These are phyloP conservation scores for Vickermania ingenoplastis DNA, from an alignment of 208 protist genomes.

Conservation along the genomic window DNA sequence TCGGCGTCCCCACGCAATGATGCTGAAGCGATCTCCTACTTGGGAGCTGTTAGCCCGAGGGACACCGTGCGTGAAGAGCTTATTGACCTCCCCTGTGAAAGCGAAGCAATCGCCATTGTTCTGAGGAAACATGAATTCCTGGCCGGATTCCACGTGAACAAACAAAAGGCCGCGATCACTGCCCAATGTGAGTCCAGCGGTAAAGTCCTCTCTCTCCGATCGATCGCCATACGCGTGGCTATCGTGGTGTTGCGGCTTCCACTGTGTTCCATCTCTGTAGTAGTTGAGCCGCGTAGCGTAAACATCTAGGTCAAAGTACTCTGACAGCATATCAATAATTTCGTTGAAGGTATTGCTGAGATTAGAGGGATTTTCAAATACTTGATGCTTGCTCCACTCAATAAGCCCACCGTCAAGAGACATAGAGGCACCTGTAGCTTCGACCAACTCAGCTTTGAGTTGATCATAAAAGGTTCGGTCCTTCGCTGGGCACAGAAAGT, in stretches of 20 bases:
- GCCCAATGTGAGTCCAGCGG: constrained; percentile 83
- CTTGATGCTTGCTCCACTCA: constrained; percentile 88
- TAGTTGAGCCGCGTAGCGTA: constrained; percentile 89
- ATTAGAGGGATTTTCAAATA: constrained; percentile 83
- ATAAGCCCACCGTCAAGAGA: constrained; percentile 54
- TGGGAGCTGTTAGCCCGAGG: constrained; percentile 54
- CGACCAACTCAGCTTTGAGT: constrained; percentile 64
- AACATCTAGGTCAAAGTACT: constrained; percentile 87
- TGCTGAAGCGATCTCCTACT: constrained; percentile 79
- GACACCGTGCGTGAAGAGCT: constrained; percentile 84
- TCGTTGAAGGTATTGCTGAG: constrained; percentile 80
- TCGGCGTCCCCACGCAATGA: constrained; percentile 86
- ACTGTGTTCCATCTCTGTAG: constrained; percentile 85
- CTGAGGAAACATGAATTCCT: constrained; percentile 88
- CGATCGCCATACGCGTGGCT: constrained; percentile 84
- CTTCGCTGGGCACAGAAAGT: constrained; percentile 54
- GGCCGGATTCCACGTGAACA: constrained; percentile 72
- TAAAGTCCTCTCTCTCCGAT: constrained; percentile 82
- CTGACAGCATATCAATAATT: constrained; percentile 75
- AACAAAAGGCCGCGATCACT: constrained; percentile 77
- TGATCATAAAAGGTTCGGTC: constrained; percentile 55
- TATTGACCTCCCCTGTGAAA: constrained; percentile 86
- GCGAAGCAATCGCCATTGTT: constrained; percentile 90
- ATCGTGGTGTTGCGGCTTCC: constrained; percentile 92
- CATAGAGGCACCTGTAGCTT: constrained; percentile 49